Percentiles rank a stretch among this genome's conserved stretches.
Evolutionary conservation across 176 grass and related monocot genomes (phyloP).

Genomic region (Tillandsia leiboldiana): DNA sequence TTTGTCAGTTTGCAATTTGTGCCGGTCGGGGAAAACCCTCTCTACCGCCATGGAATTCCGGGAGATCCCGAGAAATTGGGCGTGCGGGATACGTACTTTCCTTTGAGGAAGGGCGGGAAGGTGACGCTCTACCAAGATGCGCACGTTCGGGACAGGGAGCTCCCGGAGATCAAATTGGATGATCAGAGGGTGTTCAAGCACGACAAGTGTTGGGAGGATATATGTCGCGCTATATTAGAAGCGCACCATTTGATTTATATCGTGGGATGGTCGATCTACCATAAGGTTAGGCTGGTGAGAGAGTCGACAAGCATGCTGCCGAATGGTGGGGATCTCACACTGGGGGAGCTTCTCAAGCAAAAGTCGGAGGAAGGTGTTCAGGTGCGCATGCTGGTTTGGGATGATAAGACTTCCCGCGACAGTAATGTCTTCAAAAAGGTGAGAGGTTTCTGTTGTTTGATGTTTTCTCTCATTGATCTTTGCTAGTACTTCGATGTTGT

Average conservation of each 20-base stretch:
- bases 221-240: constrained; percentile 53
- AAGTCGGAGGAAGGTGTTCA: constrained; percentile 76
- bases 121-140: constrained; percentile 79
- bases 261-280: constrained; percentile 63
- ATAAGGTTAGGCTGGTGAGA: constrained; percentile 33
- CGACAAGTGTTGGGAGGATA: constrained; percentile 81
- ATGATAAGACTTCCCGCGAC: constrained; percentile 48
- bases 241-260: constrained; percentile 75
- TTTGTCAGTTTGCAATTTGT: constrained; percentile 23
- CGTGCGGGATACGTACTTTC: constrained; percentile 49
- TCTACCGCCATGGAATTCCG: constrained; percentile 30
- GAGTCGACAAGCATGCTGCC: constrained; percentile 32
- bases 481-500: not conserved
- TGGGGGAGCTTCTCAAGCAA: constrained; percentile 67
- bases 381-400: constrained; percentile 70
- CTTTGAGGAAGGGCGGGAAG: constrained; percentile 37
- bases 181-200: constrained; percentile 13
- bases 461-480: not conserved
- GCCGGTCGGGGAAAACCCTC: constrained; percentile 17
- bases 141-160: constrained; percentile 27
- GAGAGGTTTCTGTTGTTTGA: constrained; percentile 10
- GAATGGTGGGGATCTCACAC: constrained; percentile 3
- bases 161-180: constrained; percentile 18
- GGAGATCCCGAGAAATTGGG: not conserved
- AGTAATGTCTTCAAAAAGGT: constrained; percentile 28